phyloP scores from a whole-genome alignment of 495 filamentous ascomycete genomes.

The Lasiosphaeriaceae sp. region DNA sequence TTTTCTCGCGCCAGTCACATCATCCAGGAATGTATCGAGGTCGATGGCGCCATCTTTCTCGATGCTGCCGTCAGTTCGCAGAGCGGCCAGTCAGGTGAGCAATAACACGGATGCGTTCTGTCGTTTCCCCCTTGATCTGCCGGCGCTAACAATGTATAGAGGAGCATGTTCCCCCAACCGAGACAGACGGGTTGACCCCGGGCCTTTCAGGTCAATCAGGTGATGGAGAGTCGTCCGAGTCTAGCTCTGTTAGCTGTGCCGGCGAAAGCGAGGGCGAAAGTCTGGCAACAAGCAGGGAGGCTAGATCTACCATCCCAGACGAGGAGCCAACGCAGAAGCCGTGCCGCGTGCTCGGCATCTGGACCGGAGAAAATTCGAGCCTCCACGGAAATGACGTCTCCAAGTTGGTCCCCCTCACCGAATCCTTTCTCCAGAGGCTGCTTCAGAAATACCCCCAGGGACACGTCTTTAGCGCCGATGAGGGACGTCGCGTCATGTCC shows the following conservation, averaged over 20 bases:
- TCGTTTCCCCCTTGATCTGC: neutral
- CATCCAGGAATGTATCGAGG: slow-evolving; percentile 45
- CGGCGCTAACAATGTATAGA: neutral
- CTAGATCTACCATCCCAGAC: neutral
- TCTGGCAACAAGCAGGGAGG: neutral
- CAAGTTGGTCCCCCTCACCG: neutral
- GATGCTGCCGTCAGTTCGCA: slow-evolving; percentile 32
- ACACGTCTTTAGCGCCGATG: neutral
- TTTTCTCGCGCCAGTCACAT: slow-evolving; percentile 20
- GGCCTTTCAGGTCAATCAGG: too few species aligned
- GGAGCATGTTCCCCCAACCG: too few species aligned
- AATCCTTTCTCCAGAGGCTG: neutral
- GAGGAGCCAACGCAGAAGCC: neutral
- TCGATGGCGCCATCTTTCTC: slow-evolving; percentile 47
- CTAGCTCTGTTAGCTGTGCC: neutral
- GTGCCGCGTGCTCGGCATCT: slow-evolving; percentile 20
- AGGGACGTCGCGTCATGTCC: neutral
- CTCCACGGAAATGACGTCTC: neutral
- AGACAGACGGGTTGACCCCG: too few species aligned
- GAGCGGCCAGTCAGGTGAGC: neutral
- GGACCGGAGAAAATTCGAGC: neutral
- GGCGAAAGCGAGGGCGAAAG: neutral
- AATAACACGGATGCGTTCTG: too few species aligned
- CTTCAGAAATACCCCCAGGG: neutral
- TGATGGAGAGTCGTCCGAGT: neutral